These are phyloP conservation scores for Conidiobolus incongruus DNA, from an alignment of 371 early-diverging fungal species.

Conservation along the genomic window DNA sequence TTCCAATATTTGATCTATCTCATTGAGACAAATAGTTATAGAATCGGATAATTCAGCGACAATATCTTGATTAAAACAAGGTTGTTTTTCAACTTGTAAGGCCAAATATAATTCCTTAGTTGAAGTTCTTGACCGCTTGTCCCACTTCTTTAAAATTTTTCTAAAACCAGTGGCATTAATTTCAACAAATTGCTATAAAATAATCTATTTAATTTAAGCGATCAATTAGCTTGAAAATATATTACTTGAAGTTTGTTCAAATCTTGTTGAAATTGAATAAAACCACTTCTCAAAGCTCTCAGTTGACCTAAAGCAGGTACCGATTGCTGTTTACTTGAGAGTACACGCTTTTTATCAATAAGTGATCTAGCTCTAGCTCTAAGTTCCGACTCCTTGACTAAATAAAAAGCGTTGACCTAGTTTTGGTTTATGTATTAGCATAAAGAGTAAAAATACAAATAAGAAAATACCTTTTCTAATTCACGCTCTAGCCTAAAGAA, in stretches of 20 bases:
- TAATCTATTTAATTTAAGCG: background rate
- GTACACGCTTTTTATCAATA: conserved; percentile 55
- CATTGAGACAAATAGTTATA: conserved; percentile 38
- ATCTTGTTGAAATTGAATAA: conserved; percentile 73
- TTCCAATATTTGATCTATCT: conserved; percentile 24
- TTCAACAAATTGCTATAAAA: conserved; percentile 70
- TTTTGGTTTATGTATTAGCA: conserved; percentile 1
- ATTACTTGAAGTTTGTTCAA: conserved; percentile 76
- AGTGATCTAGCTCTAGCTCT: conserved; percentile 52
- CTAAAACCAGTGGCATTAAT: conserved; percentile 86
- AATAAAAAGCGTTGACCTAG: conserved; percentile 58
- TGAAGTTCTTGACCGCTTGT: conserved; percentile 81
- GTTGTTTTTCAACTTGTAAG: conserved; percentile 84
- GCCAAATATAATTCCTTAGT: conserved; percentile 89
- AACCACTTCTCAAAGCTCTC: conserved; percentile 60
- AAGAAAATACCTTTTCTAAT: conserved; percentile 43
- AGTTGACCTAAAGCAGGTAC: conserved; percentile 28
- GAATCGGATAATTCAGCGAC: conserved; percentile 70
- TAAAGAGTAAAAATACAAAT: background rate
- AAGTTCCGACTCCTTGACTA: conserved; percentile 54
- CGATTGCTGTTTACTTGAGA: conserved; percentile 24
- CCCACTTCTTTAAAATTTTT: conserved; percentile 96
- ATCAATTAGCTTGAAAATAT: background rate
- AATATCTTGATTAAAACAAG: conserved; percentile 80
- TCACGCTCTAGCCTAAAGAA: conserved; percentile 66